Base-by-base conservation (phyloP, 345 rosid species). In the Eucalyptus marginata region DNA sequence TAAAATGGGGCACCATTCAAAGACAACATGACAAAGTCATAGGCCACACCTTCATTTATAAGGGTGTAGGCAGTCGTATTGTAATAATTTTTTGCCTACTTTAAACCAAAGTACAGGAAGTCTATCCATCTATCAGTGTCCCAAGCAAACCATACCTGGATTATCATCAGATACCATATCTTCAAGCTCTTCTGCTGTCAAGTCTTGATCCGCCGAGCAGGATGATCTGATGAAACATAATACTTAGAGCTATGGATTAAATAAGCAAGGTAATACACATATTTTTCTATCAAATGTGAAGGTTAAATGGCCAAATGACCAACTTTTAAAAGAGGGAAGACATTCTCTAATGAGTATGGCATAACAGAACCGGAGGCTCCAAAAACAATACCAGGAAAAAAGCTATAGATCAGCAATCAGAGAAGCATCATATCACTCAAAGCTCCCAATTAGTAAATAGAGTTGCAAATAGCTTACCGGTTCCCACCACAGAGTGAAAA, bases 201-300 rank as follows among this genome's bases (percentile, higher is more conserved):
- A 86, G 90, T 95, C 94, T 93, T 94, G 92, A 90, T 94, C 91
- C 33, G 92, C 95, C 58, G 94, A 92, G 90, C 95, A 96, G 22
- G 89, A 86, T 79, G 97, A 93, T 93, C 98, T 95, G 94, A 76
- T 36, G 83, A 76, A 36, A 76, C 83, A 76, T 76, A 36, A 76
- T 36, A 20, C 27, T 76, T 71, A 40, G 40, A 40, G 40, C 40
- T 40, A 40, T 40, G 40, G 40, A 40, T 40, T 40, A 40, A 40
- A 40, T 40, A 40, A 40, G 40, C 40, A 40, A 40, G 40, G 40
- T 40, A 40, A 40, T 40, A 40, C 40, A 40, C 40, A 40, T 40
- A 40, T 40, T 40, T 40, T 40, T 40, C 40, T 40, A 40, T 40
- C 40, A 40, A 40, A 40, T 40, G 40, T 40, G 40, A 40, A 40